A percentile compares a stretch with the other conserved stretches of the same genome.
Conservation (phyloP, 202 grass and related monocot genomes). For the Miscanthus sacchariflorus region DNA sequence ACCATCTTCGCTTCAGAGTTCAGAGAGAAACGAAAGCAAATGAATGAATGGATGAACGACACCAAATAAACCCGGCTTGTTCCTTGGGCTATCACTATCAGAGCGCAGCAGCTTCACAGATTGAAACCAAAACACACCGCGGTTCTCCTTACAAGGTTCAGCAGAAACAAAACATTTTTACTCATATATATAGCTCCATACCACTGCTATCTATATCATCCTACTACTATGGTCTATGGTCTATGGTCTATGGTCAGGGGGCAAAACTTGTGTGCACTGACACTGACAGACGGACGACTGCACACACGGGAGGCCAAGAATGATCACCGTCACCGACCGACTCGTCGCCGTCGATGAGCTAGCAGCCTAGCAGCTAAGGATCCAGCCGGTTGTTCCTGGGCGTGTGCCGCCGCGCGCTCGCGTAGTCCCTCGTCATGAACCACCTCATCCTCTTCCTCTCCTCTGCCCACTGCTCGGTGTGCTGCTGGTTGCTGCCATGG, state of each 20-base stretch:
- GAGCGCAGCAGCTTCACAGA: not conserved
- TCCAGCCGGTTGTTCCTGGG: conserved; percentile 56
- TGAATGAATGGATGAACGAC: too few relatives aligned
- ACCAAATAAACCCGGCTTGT: not conserved
- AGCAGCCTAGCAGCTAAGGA: conserved; percentile 19
- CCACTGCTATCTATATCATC: conserved; percentile 13
- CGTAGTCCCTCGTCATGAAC: conserved; percentile 66
- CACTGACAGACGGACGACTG: not conserved
- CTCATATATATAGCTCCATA: not conserved
- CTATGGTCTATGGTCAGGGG: conserved; percentile 3
- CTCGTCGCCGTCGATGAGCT: not conserved
- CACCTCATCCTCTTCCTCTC: conserved; percentile 62
- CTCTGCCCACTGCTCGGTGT: conserved; percentile 51
- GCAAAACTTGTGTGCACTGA: conserved; percentile 47
- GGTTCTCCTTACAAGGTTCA: conserved; percentile 9
- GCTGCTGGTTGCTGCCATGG: conserved; percentile 39
- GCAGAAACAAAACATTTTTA: not conserved
- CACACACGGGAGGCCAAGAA: conserved; percentile 23
- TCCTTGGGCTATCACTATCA: not conserved
- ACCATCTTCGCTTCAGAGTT: too few relatives aligned
- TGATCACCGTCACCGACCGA: not conserved
- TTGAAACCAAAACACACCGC: not conserved
- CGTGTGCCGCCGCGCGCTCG: conserved; percentile 43
- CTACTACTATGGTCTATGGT: not conserved
- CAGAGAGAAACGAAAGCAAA: too few relatives aligned